A percentile compares a stretch with the other conserved stretches of the same genome.
Evolutionary conservation across 2,329 filamentous ascomycete species (phyloP).

Genomic region (Epichloe glyceriae): DNA sequence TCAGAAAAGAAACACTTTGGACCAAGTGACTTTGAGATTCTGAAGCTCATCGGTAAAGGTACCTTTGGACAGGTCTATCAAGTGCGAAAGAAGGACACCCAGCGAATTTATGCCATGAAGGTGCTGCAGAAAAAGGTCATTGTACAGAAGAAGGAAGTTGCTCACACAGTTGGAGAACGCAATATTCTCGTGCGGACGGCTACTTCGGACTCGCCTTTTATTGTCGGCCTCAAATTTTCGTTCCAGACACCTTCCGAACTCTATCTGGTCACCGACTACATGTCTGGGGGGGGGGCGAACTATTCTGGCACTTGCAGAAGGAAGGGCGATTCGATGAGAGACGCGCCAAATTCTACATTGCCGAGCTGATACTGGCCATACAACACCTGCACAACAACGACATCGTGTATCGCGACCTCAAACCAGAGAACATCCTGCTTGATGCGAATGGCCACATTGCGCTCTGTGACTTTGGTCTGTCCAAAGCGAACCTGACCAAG

Average conservation of each 20-base stretch:
- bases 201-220: conserved; percentile 91
- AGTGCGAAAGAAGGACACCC: conserved; percentile 92
- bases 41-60: conserved; percentile 94
- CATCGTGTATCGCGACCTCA: conserved; percentile 94
- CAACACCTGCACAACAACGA: conserved; percentile 94
- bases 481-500: conserved; percentile 92
- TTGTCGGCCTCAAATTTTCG: conserved; percentile 94
- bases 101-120: conserved; percentile 97
- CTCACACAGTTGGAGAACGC: conserved; percentile 89
- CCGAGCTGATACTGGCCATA: conserved; percentile 87
- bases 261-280: conserved; percentile 97
- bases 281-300: conserved; percentile 96
- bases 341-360: conserved; percentile 96
- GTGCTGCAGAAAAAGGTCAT: conserved; percentile 99
- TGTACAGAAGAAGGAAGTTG: conserved; percentile 98
- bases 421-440: conserved; percentile 93
- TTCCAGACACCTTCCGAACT: conserved; percentile 96
- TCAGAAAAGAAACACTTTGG: conserved; percentile 85
- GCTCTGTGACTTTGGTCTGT: conserved; percentile 92
- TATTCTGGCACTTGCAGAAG: conserved; percentile 98
- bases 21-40: conserved; percentile 87
- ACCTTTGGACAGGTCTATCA: conserved; percentile 99
- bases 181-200: conserved; percentile 96
- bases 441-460: conserved; percentile 98
- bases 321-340: conserved; percentile 92